Conservation (phyloP, 768 basidiomycete species). For the Mycena chlorophos region DNA sequence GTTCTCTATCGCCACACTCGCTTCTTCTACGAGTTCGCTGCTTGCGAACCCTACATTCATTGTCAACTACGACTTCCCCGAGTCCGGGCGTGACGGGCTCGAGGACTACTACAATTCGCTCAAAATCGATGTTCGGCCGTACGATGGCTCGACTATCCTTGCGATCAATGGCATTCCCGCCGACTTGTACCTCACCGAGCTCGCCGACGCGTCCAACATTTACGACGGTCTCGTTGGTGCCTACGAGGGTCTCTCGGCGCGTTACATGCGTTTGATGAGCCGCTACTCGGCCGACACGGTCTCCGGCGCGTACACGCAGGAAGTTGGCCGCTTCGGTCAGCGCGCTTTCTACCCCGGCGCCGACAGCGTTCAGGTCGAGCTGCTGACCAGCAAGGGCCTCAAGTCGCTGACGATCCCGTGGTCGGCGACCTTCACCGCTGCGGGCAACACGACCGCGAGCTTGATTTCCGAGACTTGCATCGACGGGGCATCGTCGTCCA, state of each 20-base stretch:
- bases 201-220: constrained; percentile 18
- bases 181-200: constrained; percentile 5
- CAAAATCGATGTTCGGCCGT: constrained; percentile 13
- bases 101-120: constrained; percentile 17
- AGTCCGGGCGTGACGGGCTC: constrained; percentile 14
- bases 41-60: constrained; percentile 20
- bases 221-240: constrained; percentile 21
- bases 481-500: not conserved
- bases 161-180: constrained; percentile 18
- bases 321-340: constrained; percentile 20
- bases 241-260: constrained; percentile 17
- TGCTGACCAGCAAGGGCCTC: constrained; percentile 4
- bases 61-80: constrained; percentile 22
- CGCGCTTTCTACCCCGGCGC: constrained; percentile 21
- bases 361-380: constrained; percentile 6
- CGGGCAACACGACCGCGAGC: constrained; percentile 14
- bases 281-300: constrained; percentile 20
- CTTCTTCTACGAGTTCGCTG: not conserved
- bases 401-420: constrained; percentile 18
- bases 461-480: constrained; percentile 20
- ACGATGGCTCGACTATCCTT: constrained; percentile 17
- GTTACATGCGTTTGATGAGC: constrained; percentile 20
- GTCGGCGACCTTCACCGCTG: constrained; percentile 19
- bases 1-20: constrained; percentile 23
- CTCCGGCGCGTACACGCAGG: constrained; percentile 19